Conservation (phyloP, 2,329 filamentous ascomycete genomes). For the Diplodia sapinea region DNA sequence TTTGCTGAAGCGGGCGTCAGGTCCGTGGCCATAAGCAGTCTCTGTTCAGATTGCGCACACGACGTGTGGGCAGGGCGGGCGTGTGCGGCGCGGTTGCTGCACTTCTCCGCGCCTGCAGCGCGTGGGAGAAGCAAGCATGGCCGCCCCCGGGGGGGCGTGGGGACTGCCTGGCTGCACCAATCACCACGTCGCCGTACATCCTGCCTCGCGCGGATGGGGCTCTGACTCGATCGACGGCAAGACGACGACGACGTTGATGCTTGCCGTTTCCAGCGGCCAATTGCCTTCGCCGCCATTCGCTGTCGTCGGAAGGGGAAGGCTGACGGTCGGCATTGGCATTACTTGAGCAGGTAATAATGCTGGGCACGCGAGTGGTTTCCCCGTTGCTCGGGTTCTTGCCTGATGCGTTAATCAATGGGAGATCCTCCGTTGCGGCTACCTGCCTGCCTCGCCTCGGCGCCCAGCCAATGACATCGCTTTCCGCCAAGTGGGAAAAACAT, state of each 20-base stretch:
- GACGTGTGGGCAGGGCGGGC: not conserved
- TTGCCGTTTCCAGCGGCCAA: not conserved
- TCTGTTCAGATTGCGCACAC: not conserved
- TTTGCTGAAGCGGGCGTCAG: not conserved
- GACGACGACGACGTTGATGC: not conserved
- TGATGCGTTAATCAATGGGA: not conserved
- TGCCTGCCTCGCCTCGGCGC: not conserved
- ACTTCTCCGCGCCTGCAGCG: not conserved
- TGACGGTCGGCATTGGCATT: not conserved
- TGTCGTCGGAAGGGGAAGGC: not conserved
- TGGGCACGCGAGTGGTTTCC: constrained; percentile 2
- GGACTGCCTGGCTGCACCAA: not conserved
- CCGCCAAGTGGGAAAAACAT: not conserved
- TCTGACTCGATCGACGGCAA: not conserved
- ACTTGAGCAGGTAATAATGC: not conserved
- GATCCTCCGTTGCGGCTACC: constrained; percentile 2
- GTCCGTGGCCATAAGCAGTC: not conserved
- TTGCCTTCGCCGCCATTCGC: not conserved
- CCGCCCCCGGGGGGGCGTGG: not conserved
- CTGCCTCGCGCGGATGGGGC: not conserved
- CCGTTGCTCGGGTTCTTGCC: not conserved
- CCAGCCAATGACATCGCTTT: not conserved
- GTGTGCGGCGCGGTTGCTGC: not conserved
- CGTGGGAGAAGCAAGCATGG: not conserved
- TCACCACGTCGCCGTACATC: constrained; percentile 9